Evolutionary conservation across 164 flowering plant genomes (phyloP).

Genomic region (Sedum album): DNA sequence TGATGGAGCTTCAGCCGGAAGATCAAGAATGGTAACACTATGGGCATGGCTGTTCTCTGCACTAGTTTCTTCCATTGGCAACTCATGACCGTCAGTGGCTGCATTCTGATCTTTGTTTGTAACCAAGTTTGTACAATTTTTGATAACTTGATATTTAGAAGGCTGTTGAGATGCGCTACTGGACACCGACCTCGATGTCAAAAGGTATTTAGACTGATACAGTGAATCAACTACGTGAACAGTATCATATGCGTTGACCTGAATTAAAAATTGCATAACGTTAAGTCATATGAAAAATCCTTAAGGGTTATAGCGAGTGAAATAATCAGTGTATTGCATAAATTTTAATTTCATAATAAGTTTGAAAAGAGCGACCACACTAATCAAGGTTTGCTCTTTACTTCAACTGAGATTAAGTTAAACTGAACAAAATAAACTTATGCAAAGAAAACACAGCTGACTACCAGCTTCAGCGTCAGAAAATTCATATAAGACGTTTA

Average conservation of each 20-base stretch:
- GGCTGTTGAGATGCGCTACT: conserved; percentile 15
- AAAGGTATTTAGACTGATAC: conserved; percentile 61
- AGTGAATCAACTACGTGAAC: conserved; percentile 60
- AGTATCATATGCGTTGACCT: conserved; percentile 74
- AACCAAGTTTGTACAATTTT: conserved; percentile 8
- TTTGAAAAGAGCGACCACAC: too few relatives aligned
- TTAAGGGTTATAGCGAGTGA: not conserved
- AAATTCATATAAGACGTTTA: not conserved
- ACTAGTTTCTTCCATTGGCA: conserved; percentile 13
- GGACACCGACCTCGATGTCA: conserved; percentile 29
- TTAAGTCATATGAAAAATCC: too few relatives aligned
- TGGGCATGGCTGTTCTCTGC: conserved; percentile 33
- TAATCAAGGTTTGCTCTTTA: too few relatives aligned
- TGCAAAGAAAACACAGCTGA: too few relatives aligned
- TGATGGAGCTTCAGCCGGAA: conserved; percentile 32
- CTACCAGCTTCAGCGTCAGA: not conserved
- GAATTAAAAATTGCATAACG: conserved; percentile 10
- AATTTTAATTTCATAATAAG: too few relatives aligned
- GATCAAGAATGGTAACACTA: conserved; percentile 63
- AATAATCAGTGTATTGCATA: too few relatives aligned
- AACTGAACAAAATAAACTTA: too few relatives aligned
- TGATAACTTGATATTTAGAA: conserved; percentile 15
- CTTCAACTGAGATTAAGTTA: too few relatives aligned
- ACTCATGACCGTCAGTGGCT: conserved; percentile 8
- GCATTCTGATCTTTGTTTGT: conserved; percentile 16